phyloP scores from a whole-genome alignment of 768 basidiomycete species.

The Mycena venus region DNA sequence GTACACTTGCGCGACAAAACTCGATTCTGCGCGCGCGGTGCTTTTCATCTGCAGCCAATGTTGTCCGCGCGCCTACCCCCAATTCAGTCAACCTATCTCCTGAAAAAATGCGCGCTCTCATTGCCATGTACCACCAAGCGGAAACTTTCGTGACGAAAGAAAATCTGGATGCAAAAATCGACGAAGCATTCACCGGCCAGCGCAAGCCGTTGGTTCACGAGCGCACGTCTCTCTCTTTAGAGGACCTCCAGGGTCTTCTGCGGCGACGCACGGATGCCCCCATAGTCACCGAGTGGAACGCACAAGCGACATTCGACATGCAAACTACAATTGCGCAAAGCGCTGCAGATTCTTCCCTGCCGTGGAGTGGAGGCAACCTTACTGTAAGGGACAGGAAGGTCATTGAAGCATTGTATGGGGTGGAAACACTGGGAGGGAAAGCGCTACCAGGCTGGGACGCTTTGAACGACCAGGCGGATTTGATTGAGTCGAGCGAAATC shows the following conservation, averaged over 20 bases:
- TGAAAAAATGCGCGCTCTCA: constrained; percentile 77
- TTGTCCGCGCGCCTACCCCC: constrained; percentile 34
- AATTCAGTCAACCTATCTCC: constrained; percentile 59
- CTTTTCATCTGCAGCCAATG: constrained; percentile 34
- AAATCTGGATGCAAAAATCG: constrained; percentile 74
- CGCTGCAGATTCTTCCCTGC: not conserved
- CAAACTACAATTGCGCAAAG: not conserved
- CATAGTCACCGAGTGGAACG: constrained; percentile 55
- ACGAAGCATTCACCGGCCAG: constrained; percentile 66
- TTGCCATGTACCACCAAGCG: constrained; percentile 84
- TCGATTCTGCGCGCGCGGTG: not conserved
- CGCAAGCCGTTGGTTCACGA: not conserved
- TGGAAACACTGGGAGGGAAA: constrained; percentile 44
- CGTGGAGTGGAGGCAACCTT: constrained; percentile 44
- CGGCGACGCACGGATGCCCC: constrained; percentile 46
- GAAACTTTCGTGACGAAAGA: constrained; percentile 79
- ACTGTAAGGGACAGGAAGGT: constrained; percentile 57
- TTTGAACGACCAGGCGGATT: constrained; percentile 52
- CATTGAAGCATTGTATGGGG: constrained; percentile 67
- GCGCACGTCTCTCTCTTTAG: constrained; percentile 21
- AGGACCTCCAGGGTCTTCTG: constrained; percentile 35
- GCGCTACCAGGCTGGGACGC: constrained; percentile 62
- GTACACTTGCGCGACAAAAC: not conserved
- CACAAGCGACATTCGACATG: not conserved
- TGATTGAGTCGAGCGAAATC: constrained; percentile 30